Evolutionary conservation across 1,139 yeast genomes (phyloP), one percentile per base, ranked within the genome.

Genomic region (Dujonia santamariae): DNA sequence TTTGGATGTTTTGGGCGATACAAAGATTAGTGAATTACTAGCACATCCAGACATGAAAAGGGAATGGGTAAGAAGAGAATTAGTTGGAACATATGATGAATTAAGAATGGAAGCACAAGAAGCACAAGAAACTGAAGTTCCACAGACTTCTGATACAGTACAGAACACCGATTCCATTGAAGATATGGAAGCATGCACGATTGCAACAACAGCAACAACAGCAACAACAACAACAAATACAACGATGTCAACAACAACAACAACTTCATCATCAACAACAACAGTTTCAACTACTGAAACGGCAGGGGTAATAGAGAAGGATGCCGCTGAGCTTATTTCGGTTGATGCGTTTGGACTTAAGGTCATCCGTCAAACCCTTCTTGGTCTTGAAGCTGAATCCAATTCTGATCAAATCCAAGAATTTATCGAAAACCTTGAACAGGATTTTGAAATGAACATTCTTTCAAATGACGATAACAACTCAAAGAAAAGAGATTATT

Each of bases 281-380:
- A 5, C 27, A 6, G 12, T 7, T 17, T 13, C 19, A 16, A 7
- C 30, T n/a, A 7, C 19, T 18, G 13, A 20, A 11, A 4, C 15
- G 12, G 18, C 27, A 15, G 20, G 18, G 8, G 18, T 27, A 13
- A n/a, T 33, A 5, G 34, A 33, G 6, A 33, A 84, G 47, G 73
- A 75, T 31, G 78, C 80, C 27, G 75, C 65, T 1, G 71, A 70
- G 18, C 70, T 90, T 35, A 59, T 62, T 28, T 72, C 95, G 1
- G 96, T 87, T 6, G 82, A 81, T 32, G 79, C 96, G 0, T 76
- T 80, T 43, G 95, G 95, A 5, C 71, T 90, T 60, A 82, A 81
- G 47, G 83, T 83, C 11, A 83, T 90, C 39, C 77, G 95, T 53
- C 87, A 85, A 47, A 77, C 95, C 2, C 67, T 90, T 25, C 54